A percentile compares a stretch with the other conserved stretches of the same genome.
phyloP scores from a whole-genome alignment of 179 eudicot genomes.

The Vitellaria paradoxa region DNA sequence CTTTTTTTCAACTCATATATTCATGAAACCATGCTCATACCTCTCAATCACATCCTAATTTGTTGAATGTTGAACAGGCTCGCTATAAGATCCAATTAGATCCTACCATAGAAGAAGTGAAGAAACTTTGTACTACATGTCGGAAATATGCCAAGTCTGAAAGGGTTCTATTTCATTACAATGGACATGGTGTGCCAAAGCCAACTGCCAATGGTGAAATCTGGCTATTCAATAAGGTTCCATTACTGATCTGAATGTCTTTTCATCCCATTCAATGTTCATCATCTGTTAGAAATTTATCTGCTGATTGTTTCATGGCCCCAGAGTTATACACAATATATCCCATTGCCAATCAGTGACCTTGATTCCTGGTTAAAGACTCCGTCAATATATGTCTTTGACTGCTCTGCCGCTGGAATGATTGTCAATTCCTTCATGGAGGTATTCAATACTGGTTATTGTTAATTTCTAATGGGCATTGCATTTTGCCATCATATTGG shows the following conservation, averaged over 20 bases:
- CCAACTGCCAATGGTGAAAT: conserved; percentile 95
- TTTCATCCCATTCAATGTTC: conserved; percentile 2
- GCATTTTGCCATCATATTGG: background rate
- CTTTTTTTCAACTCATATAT: too few relatives aligned
- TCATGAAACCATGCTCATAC: too few relatives aligned
- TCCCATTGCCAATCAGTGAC: conserved; percentile 87
- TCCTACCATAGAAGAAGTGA: conserved; percentile 94
- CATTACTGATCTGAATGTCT: conserved; percentile 2
- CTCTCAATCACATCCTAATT: too few relatives aligned
- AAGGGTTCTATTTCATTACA: conserved; percentile 95
- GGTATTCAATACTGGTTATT: conserved; percentile 35
- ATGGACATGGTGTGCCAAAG: conserved; percentile 99
- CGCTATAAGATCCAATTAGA: conserved; percentile 80
- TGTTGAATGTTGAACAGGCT: conserved; percentile 46
- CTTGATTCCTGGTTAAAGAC: conserved; percentile 96
- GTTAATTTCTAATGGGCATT: background rate
- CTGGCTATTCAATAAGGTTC: conserved; percentile 90
- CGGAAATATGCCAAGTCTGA: conserved; percentile 90
- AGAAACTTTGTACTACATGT: conserved; percentile 85
- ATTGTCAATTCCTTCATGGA: conserved; percentile 87
- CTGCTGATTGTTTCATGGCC: conserved; percentile 16
- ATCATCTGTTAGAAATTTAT: background rate
- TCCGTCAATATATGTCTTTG: conserved; percentile 97
- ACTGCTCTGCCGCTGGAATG: conserved; percentile 98
- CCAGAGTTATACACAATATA: conserved; percentile 96